These are phyloP conservation scores for Mortierella sp. DNA, from an alignment of 371 early-diverging fungal genomes.

Conservation along the genomic window DNA sequence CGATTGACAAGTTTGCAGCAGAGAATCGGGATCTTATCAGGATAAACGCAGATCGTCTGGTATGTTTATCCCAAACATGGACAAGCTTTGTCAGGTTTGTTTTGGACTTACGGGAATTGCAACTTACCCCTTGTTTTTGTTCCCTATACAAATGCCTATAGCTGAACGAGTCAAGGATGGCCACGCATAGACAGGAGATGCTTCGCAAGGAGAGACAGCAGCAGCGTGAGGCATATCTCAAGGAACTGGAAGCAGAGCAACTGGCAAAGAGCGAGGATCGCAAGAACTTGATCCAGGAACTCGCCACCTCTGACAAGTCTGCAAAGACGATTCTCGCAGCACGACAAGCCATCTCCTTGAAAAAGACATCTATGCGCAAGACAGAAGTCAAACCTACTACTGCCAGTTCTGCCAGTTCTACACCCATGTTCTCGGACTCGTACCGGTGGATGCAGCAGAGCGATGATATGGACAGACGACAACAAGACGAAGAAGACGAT, in stretches of 20 bases:
- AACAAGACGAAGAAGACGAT: conserved; percentile 49
- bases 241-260: conserved; percentile 61
- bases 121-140: too few species aligned
- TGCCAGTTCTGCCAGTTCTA: conserved; percentile 22
- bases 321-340: conserved; percentile 54
- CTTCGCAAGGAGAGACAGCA: conserved; percentile 42
- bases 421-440: conserved; percentile 43
- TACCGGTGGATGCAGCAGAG: conserved; percentile 47
- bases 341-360: conserved; percentile 49
- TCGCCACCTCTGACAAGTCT: conserved; percentile 60
- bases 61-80: conserved; percentile 18
- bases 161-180: conserved; percentile 49
- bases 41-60: conserved; percentile 72
- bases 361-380: conserved; percentile 59
- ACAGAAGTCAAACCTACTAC: conserved; percentile 35
- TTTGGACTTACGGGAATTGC: too few species aligned
- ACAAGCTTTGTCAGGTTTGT: too few species aligned
- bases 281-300: conserved; percentile 61
- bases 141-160: not conserved
- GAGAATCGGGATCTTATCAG: conserved; percentile 90
- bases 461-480: conserved; percentile 61
- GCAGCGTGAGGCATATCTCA: conserved; percentile 59
- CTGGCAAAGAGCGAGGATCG: conserved; percentile 61
- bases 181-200: conserved; percentile 42
- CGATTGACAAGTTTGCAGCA: conserved; percentile 80